A percentile compares a stretch with the other conserved stretches of the same genome.
Evolutionary conservation across 2,329 filamentous ascomycete species (phyloP).

Genomic region (Talaromyces atroroseus): DNA sequence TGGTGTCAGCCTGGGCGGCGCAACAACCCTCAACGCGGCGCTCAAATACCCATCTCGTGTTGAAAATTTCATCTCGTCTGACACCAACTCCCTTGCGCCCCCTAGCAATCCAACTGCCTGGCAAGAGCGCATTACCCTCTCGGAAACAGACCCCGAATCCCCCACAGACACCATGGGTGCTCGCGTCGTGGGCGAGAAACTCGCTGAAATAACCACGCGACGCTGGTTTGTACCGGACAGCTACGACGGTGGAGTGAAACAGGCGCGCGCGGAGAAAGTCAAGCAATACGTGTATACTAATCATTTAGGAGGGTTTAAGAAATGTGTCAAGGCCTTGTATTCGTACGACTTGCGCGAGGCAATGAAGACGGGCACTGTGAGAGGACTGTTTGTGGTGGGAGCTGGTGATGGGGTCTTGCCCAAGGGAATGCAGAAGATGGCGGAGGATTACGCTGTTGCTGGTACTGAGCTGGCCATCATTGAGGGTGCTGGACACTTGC

Average conservation of each 20-base stretch:
- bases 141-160: conserved; percentile 48
- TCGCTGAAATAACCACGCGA: conserved; percentile 66
- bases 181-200: conserved; percentile 54
- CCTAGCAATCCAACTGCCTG: conserved; percentile 71
- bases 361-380: conserved; percentile 28
- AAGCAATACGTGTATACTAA: conserved; percentile 65
- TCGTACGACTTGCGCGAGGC: conserved; percentile 48
- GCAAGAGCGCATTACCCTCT: conserved; percentile 67
- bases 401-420: conserved; percentile 69
- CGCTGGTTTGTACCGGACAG: conserved; percentile 65
- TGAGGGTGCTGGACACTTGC: conserved; percentile 69
- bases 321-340: conserved; percentile 62
- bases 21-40: conserved; percentile 67
- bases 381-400: conserved; percentile 65
- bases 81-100: conserved; percentile 70
- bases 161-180: conserved; percentile 41
- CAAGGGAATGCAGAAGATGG: conserved; percentile 74
- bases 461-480: conserved; percentile 58
- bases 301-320: conserved; percentile 68
- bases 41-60: conserved; percentile 60
- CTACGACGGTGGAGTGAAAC: conserved; percentile 49
- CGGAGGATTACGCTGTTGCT: conserved; percentile 47
- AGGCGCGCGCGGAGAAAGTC: conserved; percentile 54
- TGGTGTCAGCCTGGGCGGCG: conserved; percentile 77
- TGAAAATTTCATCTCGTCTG: conserved; percentile 62